Percentiles rank a stretch among this genome's conserved stretches.
These are phyloP conservation scores for Cicer bijugum DNA, from an alignment of 306 rosid species.

Conservation along the genomic window DNA sequence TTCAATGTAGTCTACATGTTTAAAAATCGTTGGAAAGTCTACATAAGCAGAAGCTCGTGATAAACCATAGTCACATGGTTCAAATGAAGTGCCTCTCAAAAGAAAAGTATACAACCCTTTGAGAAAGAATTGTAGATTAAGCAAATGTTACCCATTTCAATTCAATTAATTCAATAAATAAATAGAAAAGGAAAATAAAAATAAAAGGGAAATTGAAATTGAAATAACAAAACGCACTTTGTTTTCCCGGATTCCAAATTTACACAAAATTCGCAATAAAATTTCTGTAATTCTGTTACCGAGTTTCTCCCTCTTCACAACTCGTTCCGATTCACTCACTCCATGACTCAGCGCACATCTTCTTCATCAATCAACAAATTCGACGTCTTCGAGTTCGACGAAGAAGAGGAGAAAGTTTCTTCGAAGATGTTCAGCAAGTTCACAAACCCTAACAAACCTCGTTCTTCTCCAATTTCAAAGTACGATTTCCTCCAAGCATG, in stretches of 20 bases:
- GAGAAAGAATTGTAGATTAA: too few species aligned
- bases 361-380: slow-evolving; percentile 50
- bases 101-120: too few species aligned
- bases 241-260: neutral
- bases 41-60: too few species aligned
- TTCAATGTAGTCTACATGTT: too few species aligned
- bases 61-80: too few species aligned
- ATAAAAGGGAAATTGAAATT: neutral
- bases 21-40: too few species aligned
- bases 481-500: slow-evolving; percentile 58
- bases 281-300: slow-evolving; percentile 1
- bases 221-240: neutral
- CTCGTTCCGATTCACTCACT: slow-evolving; percentile 38
- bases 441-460: slow-evolving; percentile 47
- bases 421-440: slow-evolving; percentile 35
- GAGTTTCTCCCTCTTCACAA: neutral
- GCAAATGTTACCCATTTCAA: too few species aligned
- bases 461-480: slow-evolving; percentile 50
- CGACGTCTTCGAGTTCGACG: slow-evolving; percentile 60
- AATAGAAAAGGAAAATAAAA: neutral
- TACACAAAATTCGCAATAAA: neutral
- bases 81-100: too few species aligned
- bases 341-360: slow-evolving; percentile 53
- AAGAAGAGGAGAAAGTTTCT: slow-evolving; percentile 47
- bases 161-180: too few species aligned